Conservation (phyloP, 202 grass and related monocot genomes). For the Digitaria exilis region DNA sequence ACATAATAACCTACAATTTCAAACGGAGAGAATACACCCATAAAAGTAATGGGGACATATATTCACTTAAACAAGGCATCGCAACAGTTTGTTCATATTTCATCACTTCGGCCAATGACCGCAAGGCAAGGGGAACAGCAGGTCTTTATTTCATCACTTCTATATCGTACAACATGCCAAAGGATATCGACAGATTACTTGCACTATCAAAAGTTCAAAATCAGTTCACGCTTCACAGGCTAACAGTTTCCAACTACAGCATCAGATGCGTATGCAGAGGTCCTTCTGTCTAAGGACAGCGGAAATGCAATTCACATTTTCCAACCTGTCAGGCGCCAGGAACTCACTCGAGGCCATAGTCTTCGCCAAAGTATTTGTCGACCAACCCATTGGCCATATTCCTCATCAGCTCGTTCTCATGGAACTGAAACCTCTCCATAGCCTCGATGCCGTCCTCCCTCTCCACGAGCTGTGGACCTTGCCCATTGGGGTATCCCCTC, state of each 20-base stretch:
- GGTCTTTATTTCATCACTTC: background rate
- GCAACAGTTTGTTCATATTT: background rate
- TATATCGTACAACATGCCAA: slow-evolving; percentile 4
- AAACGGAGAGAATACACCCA: too few species aligned
- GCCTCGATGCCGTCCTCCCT: slow-evolving; percentile 81
- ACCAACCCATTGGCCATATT: slow-evolving; percentile 90
- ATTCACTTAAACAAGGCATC: background rate
- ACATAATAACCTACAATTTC: too few species aligned
- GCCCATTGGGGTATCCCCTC: slow-evolving; percentile 84
- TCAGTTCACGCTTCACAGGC: slow-evolving; percentile 19
- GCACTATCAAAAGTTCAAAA: background rate
- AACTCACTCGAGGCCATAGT: slow-evolving; percentile 75
- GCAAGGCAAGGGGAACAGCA: background rate
- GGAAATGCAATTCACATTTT: background rate
- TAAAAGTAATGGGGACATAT: too few species aligned
- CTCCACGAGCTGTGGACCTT: slow-evolving; percentile 87
- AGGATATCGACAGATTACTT: background rate
- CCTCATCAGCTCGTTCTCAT: slow-evolving; percentile 91
- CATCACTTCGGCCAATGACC: background rate
- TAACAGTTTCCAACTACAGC: background rate
- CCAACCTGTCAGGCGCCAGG: background rate
- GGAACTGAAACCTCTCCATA: slow-evolving; percentile 98
- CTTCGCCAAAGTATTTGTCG: slow-evolving; percentile 88
- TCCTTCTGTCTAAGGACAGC: background rate
- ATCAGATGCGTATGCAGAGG: background rate